Conservation (phyloP, 192 early-diverging fungal species). For the Oehlia diaphana region DNA sequence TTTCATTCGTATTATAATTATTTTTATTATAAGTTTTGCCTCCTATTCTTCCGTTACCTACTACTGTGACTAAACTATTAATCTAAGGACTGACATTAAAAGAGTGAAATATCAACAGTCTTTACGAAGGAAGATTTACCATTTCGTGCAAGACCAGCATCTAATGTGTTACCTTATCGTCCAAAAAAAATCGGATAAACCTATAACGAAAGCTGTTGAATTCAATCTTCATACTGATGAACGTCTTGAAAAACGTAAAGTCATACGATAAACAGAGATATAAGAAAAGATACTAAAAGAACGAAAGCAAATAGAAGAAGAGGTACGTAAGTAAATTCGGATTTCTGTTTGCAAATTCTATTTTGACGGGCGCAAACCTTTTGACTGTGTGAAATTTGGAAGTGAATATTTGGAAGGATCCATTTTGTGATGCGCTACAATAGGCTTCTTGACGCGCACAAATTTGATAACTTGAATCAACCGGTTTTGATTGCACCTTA, state of each 20-base stretch:
- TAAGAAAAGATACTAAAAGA: background rate
- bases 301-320: no score
- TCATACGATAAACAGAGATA: background rate
- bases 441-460: no score
- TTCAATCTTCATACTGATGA: slow-evolving; percentile 2
- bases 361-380: background rate
- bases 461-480: no score
- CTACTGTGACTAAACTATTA: slow-evolving; percentile 24
- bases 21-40: background rate
- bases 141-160: slow-evolving; percentile 14
- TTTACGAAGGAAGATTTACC: slow-evolving; percentile 17
- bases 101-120: slow-evolving; percentile 15
- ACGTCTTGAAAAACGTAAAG: slow-evolving; percentile 13
- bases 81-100: background rate
- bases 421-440: no score
- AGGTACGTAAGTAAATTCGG: background rate
- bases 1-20: background rate
- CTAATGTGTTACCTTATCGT: background rate
- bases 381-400: background rate
- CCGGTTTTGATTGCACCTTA: no score
- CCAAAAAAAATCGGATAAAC: background rate
- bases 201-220: slow-evolving; percentile 9
- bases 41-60: background rate
- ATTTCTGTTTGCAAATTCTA: background rate
- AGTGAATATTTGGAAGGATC: no score